Percentiles rank a stretch among this genome's conserved stretches.
Evolutionary conservation across 306 rosid genomes (phyloP).

Genomic region (Cucurbita moschata): DNA sequence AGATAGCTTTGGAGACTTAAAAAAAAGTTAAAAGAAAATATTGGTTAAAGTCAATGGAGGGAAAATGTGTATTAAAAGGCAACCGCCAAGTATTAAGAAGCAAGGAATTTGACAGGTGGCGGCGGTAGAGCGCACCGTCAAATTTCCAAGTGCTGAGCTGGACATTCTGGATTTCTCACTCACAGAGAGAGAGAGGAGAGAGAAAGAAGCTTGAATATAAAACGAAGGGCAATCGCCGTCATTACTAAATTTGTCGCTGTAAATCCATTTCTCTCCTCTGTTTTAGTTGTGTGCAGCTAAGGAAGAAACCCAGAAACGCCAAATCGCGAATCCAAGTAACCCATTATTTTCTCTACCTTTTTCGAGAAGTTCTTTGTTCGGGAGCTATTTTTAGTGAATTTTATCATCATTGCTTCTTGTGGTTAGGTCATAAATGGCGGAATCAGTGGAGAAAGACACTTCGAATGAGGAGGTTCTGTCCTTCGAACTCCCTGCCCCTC

Average conservation of each 20-base stretch:
- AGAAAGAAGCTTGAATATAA: neutral
- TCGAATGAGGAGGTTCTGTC: conserved; percentile 58
- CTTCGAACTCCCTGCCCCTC: conserved; percentile 84
- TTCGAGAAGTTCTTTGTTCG: neutral
- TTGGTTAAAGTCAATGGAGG: too few species aligned
- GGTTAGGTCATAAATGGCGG: conserved; percentile 67
- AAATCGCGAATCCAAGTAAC: neutral
- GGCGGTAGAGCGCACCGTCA: conserved; percentile 1
- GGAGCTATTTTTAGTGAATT: neutral
- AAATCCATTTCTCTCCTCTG: neutral
- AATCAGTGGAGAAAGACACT: conserved; percentile 50
- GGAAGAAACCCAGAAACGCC: conserved; percentile 6
- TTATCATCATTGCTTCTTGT: conserved; percentile 17
- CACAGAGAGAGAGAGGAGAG: neutral
- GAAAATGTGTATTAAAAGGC: too few species aligned
- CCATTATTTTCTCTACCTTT: neutral
- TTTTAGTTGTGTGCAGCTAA: neutral
- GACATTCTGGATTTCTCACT: neutral
- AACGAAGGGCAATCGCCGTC: neutral
- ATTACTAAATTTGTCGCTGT: neutral
- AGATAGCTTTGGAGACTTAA: too few species aligned
- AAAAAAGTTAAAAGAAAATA: too few species aligned
- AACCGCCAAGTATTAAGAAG: neutral
- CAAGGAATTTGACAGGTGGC: conserved; percentile 18
- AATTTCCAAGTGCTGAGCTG: conserved; percentile 14